Base-by-base conservation (phyloP, 352 stramenopile species). In the Globisporangium polare region DNA sequence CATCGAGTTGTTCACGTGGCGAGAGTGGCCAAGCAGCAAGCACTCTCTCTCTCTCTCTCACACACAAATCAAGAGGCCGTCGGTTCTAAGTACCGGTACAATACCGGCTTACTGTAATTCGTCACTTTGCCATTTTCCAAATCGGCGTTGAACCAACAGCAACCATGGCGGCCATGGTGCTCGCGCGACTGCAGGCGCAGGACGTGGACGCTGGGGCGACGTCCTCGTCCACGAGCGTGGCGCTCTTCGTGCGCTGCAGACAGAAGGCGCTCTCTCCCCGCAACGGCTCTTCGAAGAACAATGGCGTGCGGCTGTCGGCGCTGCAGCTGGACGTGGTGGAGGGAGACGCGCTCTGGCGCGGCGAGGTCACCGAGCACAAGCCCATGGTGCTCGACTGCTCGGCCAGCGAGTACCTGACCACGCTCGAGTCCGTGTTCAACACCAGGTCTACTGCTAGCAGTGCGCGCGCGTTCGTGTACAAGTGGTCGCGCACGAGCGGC, bases 331-430 rank as follows among this genome's bases (percentile, higher is more conserved):
- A 73, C 24, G 35, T 83, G 6, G 17, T 77, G 7, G 60, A 75
- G 10, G 69, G 69, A 1, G 60, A 65, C 39, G 54, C 33, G n/a
- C 56, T 83, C 35, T 83, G 68, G 58, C 57, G 62, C 24, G 61
- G 63, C 7, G 46, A 75, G 3, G 61, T 88, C 27, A 47, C 67
- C 0, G 60, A 71, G 57, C 62, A 88, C 53, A 83, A 80, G 41
- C 78, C 75, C 0, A 63, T 47, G 12, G 74, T 75, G 13, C 69
- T 88, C 29, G 66, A 78, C 50, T 88, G 78, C 62, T 74, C 74
- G 0, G 53, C 59, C 0, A 22, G 15, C 7, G 69, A 74, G 35
- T 88, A 74, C 45, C 53, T 84, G n/a, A n/a, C 31, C 27, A 61
- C 62, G 4, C 60, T 83, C 20, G 68, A 78, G 49, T 24, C 17